Base-by-base conservation (phyloP, 2,329 filamentous ascomycete species). In the Venturia nashicola region DNA sequence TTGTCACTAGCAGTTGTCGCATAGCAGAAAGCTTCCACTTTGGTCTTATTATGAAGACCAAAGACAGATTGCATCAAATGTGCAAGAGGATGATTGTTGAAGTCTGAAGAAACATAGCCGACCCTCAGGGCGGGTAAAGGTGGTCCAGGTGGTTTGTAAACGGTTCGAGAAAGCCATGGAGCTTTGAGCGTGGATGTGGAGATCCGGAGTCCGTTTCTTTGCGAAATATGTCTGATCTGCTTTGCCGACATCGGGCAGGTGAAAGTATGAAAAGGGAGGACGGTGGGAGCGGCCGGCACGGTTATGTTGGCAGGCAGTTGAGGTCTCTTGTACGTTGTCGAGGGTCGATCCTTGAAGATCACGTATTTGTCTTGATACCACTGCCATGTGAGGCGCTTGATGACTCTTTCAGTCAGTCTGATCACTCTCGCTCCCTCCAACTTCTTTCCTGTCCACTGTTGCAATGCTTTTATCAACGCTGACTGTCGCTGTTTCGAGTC, bases 1-100 rank as follows among this genome's bases (percentile, higher is more conserved):
- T 86, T 87, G 74, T 99, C 94, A 72, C 92, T 96, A 0, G 87
- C 80, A 0, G 94, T 97, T 1, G 94, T 99, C 14, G 94, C 94
- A 73, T 99, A 99, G 74, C 94, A 99, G 71, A 92, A 91, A 0
- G 94, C 93, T 69, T 88, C 89, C 18, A 90, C 89, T 34, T 87
- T 85, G 32, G 74, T 75, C 0, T 81, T 81, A 69, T 96, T 80
- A 72, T 99, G 94, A 65, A 97, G 81, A 0, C 94, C 94, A 75
- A 99, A 99, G 6, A 97, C 92, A 0, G 94, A 97, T 77, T 99
- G 94, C 94, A 99, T 99, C 64, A 99, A 75, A 76, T 99, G 94
- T 32, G 94, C 94, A 42, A 99, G 79, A 4, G 94, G 94, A 72
- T 99, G 94, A 70, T 99, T 99, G 72, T 99, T 99, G 76, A 99